Conservation (phyloP, 345 rosid genomes). For the Syzygium jambos region DNA sequence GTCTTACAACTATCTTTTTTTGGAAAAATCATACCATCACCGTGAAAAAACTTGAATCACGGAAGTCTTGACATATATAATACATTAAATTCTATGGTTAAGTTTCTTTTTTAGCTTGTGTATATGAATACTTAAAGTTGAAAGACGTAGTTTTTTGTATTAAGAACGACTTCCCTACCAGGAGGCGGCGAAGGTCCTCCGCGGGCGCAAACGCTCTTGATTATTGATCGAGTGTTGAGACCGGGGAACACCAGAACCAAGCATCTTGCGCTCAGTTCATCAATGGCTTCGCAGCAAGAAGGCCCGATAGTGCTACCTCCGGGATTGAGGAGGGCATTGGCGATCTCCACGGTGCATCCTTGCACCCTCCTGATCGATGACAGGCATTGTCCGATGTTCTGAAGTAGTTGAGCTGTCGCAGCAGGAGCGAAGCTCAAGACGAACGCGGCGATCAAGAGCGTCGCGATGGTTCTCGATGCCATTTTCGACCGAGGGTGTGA, state of each 20-base stretch:
- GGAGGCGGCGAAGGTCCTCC: not conserved
- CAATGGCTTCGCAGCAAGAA: not conserved
- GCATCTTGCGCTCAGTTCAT: not conserved
- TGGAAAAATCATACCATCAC: not conserved
- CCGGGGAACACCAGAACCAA: not conserved
- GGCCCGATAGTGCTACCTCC: not conserved
- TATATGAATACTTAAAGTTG: not conserved
- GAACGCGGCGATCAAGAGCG: not conserved
- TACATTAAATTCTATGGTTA: not conserved
- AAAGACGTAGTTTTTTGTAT: not conserved
- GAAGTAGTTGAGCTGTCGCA: not conserved
- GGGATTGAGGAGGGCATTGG: not conserved
- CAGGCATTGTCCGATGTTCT: not conserved
- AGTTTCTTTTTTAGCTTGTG: not conserved
- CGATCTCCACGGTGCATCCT: not conserved
- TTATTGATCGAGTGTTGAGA: not conserved
- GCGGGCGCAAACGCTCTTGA: not conserved
- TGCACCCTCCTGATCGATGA: not conserved
- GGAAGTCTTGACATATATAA: not conserved
- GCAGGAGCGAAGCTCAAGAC: not conserved
- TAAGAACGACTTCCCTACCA: not conserved
- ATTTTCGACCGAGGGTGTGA: not conserved
- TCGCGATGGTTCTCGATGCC: not conserved
- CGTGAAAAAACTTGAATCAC: not conserved
- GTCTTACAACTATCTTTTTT: not conserved